Base-by-base conservation (phyloP, 768 basidiomycete species). In the Erythrobasidium yunnanense region DNA sequence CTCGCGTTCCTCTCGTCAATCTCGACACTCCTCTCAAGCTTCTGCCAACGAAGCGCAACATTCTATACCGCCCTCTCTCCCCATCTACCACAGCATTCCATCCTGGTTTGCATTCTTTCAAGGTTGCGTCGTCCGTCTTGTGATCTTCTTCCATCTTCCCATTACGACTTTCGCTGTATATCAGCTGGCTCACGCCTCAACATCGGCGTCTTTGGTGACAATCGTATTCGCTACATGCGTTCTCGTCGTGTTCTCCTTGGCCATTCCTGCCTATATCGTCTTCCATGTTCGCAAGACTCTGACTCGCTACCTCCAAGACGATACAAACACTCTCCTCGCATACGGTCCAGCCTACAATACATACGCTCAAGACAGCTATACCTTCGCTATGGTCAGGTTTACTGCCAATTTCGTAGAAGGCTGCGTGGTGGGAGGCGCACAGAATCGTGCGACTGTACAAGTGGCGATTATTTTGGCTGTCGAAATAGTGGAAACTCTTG, bases 291-390 rank as follows among this genome's bases (percentile, higher is more conserved):
- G 84, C 18, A 79, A 84, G 67, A 90, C 87, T 0, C 83, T 86
- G 17, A 88, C 87, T 25, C 86, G 84, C 74, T 93, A 95, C 73
- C 80, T 97, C 4, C 97, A 97, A 75, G 90, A 93, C 69, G 90
- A 93, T 76, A 92, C 90, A 0, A 82, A 88, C 69, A 95, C 92
- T 0, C 80, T 97, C 18, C 85, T 99, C 6, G 82, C 85, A 2
- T 81, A 91, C 20, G 93, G 95, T 15, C 88, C 91, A 29, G 80
- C 96, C 62, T 99, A 99, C 77, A 95, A 92, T 76, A 87, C 90
- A 71, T 97, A 91, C 75, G 83, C 88, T 18, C 87, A 88, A 71
- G 87, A 88, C 17, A 90, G 88, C 20, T 89, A 92, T 74, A 80
- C 90, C 67, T 99, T 93, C 76, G 85, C 88, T 0, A 82, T 81